Evolutionary conservation across 495 filamentous ascomycete genomes (phyloP).

Genomic region (Staphylotrichum tortipilum): DNA sequence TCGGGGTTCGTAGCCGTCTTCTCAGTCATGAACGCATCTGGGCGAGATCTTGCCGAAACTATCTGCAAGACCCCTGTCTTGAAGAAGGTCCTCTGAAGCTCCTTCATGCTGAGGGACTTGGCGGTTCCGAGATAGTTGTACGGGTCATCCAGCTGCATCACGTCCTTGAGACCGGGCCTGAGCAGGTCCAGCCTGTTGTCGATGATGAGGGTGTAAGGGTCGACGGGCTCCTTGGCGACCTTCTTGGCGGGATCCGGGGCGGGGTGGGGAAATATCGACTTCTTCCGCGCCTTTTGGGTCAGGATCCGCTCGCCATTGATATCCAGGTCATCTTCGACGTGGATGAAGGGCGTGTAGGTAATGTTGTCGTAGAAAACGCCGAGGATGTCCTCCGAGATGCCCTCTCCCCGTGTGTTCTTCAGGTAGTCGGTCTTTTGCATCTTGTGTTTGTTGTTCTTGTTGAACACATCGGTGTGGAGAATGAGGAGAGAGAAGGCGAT

Average conservation of each 20-base stretch:
- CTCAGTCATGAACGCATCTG: conserved; percentile 88
- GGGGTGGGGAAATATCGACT: conserved; percentile 59
- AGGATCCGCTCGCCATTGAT: conserved; percentile 66
- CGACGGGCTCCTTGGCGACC: conserved; percentile 71
- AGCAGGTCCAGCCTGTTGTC: conserved; percentile 77
- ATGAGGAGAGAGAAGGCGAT: conserved; percentile 96
- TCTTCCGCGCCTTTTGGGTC: conserved; percentile 59
- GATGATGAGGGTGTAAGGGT: conserved; percentile 89
- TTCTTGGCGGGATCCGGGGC: conserved; percentile 55
- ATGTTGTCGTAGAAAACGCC: conserved; percentile 99
- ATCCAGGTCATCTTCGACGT: conserved; percentile 84
- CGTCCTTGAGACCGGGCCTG: conserved; percentile 77
- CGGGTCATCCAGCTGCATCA: conserved; percentile 85
- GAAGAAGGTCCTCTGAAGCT: conserved; percentile 79
- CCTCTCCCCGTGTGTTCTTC: conserved; percentile 85
- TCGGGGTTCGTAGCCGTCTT: conserved; percentile 74
- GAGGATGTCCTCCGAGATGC: conserved; percentile 82
- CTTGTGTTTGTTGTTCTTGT: conserved; percentile 98
- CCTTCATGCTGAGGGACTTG: conserved; percentile 60
- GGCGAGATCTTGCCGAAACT: conserved; percentile 80
- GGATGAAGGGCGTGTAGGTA: conserved; percentile 93
- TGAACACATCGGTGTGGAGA: conserved; percentile 95
- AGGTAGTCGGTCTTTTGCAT: conserved; percentile 96
- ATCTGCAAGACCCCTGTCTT: conserved; percentile 89
- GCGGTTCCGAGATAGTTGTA: conserved; percentile 79